These are phyloP conservation scores for Vigna unguiculata DNA, from an alignment of 306 rosid genomes.

Conservation along the genomic window DNA sequence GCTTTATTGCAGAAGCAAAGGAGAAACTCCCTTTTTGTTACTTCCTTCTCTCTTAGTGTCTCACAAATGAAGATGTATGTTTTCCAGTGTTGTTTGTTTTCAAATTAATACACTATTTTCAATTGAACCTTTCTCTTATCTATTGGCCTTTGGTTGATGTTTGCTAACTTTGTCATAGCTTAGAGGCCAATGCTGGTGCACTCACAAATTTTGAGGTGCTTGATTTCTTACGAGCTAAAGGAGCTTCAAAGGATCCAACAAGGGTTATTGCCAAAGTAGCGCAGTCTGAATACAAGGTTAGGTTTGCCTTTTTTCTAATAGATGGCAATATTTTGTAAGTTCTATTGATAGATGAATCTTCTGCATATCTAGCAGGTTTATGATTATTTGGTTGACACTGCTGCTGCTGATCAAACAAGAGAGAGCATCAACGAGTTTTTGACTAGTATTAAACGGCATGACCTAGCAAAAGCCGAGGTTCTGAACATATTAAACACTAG, in stretches of 20 bases:
- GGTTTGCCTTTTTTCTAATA: neutral
- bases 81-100: neutral
- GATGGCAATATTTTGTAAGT: neutral
- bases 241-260: constrained; percentile 71
- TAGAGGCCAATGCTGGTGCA: constrained; percentile 63
- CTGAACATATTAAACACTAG: constrained; percentile 74
- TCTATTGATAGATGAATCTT: constrained; percentile 6
- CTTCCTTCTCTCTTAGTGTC: constrained; percentile 4
- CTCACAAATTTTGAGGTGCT: constrained; percentile 82
- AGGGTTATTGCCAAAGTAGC: constrained; percentile 70
- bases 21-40: constrained; percentile 1
- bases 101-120: constrained; percentile 11
- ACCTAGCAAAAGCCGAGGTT: constrained; percentile 77
- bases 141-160: neutral
- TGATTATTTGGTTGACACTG: constrained; percentile 68
- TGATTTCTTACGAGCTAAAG: constrained; percentile 71
- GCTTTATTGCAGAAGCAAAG: constrained; percentile 17
- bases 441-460: constrained; percentile 53
- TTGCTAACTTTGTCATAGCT: constrained; percentile 48
- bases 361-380: constrained; percentile 56
- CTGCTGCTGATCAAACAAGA: constrained; percentile 64
- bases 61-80: constrained; percentile 65
- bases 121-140: neutral
- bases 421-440: constrained; percentile 62
- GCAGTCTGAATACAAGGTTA: constrained; percentile 77